These are phyloP conservation scores for Polygonum aviculare DNA, from an alignment of 148 eudicot species.

Conservation along the genomic window DNA sequence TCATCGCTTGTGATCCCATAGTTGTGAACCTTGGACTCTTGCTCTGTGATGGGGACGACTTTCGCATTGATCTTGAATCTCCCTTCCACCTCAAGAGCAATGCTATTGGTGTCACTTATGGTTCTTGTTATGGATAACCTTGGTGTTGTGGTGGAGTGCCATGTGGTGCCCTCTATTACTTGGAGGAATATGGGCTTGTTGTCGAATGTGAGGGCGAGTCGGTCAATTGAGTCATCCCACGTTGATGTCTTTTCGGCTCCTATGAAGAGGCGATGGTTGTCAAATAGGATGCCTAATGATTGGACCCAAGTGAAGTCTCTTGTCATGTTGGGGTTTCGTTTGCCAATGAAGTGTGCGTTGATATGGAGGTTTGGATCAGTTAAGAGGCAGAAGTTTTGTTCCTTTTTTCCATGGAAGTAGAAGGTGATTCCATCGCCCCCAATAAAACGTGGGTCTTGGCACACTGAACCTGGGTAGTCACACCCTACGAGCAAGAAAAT, in stretches of 20 bases:
- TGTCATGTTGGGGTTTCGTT: slow-evolving; percentile 18
- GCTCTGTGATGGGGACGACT: slow-evolving; percentile 32
- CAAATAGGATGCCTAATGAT: slow-evolving; percentile 36
- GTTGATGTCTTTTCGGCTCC: slow-evolving; percentile 32
- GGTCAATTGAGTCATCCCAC: slow-evolving; percentile 33
- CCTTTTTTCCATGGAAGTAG: slow-evolving; percentile 45
- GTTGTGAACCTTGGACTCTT: slow-evolving; percentile 34
- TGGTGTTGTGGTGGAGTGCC: slow-evolving; percentile 18
- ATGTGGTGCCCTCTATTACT: slow-evolving; percentile 13
- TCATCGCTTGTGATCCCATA: slow-evolving; percentile 30
- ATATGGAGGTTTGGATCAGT: slow-evolving; percentile 44
- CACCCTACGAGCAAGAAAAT: slow-evolving; percentile 19
- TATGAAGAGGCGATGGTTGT: slow-evolving; percentile 29
- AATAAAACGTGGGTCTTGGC: slow-evolving; percentile 46
- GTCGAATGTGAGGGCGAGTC: slow-evolving; percentile 25
- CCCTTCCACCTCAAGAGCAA: slow-evolving; percentile 24
- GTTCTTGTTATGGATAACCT: slow-evolving; percentile 24
- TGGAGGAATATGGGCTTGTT: slow-evolving; percentile 21
- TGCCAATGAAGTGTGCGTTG: slow-evolving; percentile 43
- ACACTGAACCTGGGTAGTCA: slow-evolving; percentile 40
- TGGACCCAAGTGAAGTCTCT: slow-evolving; percentile 54
- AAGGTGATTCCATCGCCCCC: slow-evolving; percentile 44
- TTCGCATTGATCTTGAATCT: slow-evolving; percentile 25
- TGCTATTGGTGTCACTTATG: slow-evolving; percentile 14
- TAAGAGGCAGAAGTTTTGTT: slow-evolving; percentile 33